Percentiles rank a stretch among this genome's conserved stretches.
phyloP scores from a whole-genome alignment of 345 rosid species.

The Lagerstroemia speciosa region DNA sequence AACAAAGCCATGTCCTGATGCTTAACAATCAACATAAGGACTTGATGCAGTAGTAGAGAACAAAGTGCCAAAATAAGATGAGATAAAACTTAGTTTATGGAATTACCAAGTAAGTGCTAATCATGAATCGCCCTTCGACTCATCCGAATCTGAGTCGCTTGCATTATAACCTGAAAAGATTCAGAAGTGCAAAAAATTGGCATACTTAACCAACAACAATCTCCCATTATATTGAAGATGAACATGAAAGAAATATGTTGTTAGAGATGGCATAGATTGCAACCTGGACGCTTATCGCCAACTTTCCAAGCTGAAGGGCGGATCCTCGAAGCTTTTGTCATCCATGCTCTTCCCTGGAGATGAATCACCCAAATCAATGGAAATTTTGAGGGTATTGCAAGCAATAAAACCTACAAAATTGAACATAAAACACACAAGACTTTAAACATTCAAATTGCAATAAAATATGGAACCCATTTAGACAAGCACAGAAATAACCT shows the following conservation, averaged over 20 bases:
- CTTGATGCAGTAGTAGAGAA: too few relatives aligned
- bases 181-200: neutral
- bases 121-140: conserved; percentile 39
- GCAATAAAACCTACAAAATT: neutral
- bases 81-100: neutral
- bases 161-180: conserved; percentile 68
- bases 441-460: neutral
- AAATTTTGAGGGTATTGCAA: neutral
- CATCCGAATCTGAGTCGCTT: conserved; percentile 90
- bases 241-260: neutral
- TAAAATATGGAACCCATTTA: neutral
- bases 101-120: conserved; percentile 4
- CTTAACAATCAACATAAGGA: too few relatives aligned
- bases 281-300: conserved; percentile 87
- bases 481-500: neutral
- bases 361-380: neutral
- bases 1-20: too few relatives aligned
- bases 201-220: neutral
- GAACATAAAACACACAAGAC: neutral
- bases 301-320: conserved; percentile 89
- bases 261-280: neutral
- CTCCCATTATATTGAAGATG: neutral
- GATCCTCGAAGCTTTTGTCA: conserved; percentile 70
- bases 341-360: conserved; percentile 75
- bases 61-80: too few relatives aligned